A percentile compares a stretch with the other conserved stretches of the same genome.
Evolutionary conservation across 2,329 filamentous ascomycete species (phyloP).

Genomic region (Fulvia fulva): DNA sequence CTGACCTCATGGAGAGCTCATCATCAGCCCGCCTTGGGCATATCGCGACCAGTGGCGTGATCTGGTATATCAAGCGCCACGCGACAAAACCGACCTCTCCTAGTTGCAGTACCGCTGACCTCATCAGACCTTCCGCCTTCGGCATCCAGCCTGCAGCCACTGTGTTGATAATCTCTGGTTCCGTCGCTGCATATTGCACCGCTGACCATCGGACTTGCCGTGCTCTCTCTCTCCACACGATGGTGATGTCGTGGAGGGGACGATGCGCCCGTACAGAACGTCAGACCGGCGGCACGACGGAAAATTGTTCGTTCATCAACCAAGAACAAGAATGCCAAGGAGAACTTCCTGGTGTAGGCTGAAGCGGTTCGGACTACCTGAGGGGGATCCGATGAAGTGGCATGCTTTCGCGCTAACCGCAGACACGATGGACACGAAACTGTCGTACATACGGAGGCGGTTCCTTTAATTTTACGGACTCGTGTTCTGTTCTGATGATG

Average conservation of each 20-base stretch:
- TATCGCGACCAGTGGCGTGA: background rate
- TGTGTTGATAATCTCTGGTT: background rate
- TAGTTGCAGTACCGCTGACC: background rate
- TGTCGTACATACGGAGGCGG: background rate
- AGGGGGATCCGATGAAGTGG: background rate
- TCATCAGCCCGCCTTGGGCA: too few species aligned
- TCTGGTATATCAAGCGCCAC: background rate
- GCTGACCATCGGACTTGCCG: background rate
- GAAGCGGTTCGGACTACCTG: background rate
- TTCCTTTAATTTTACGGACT: background rate
- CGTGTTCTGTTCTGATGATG: background rate
- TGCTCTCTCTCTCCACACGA: background rate
- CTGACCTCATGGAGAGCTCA: too few species aligned
- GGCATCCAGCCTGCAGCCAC: too few species aligned
- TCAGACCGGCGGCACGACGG: background rate
- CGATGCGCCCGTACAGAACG: background rate
- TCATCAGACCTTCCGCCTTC: background rate
- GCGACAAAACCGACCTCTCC: background rate
- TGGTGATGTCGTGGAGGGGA: background rate
- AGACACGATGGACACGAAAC: background rate
- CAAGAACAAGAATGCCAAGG: background rate
- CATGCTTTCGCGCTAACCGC: conserved; percentile 3
- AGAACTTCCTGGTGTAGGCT: too few species aligned
- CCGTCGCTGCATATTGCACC: background rate
- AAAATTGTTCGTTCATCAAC: background rate